Conservation (phyloP, 805 yeast species). For the Saccharomycopsis schoenii region DNA sequence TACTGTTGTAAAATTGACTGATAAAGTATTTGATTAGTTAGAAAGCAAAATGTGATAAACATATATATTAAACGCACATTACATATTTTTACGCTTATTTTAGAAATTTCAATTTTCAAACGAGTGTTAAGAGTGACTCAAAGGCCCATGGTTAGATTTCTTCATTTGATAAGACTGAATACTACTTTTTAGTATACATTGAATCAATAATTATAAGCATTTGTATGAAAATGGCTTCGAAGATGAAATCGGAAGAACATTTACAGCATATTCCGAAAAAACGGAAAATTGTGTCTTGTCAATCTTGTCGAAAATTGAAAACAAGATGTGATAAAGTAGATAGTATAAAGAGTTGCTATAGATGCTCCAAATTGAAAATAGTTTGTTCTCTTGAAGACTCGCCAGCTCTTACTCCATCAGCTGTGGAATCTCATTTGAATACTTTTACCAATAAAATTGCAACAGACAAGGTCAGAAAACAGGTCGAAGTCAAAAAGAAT, state of each 20-base stretch:
- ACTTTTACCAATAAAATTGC: neutral
- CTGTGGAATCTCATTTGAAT: neutral
- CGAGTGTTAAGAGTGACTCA: too few relatives aligned
- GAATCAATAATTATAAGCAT: too few relatives aligned
- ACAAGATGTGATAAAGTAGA: slow-evolving; percentile 43
- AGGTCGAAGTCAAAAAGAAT: neutral
- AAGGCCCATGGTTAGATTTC: too few relatives aligned
- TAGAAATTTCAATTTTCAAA: too few relatives aligned
- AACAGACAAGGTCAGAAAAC: slow-evolving; percentile 4
- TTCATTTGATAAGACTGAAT: too few relatives aligned
- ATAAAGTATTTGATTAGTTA: too few relatives aligned
- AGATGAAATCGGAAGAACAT: neutral
- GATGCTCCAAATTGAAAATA: slow-evolving; percentile 39
- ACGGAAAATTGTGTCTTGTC: slow-evolving; percentile 28
- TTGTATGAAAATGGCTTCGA: neutral
- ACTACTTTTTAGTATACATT: too few relatives aligned
- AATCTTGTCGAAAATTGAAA: slow-evolving; percentile 43
- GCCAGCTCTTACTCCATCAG: slow-evolving; percentile 21
- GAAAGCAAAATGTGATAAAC: too few relatives aligned
- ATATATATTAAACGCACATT: too few relatives aligned
- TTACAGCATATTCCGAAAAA: neutral
- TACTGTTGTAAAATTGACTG: too few relatives aligned
- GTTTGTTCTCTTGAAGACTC: slow-evolving; percentile 35
- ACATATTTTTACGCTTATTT: too few relatives aligned
- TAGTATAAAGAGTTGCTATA: slow-evolving; percentile 34